Base-by-base conservation (phyloP, 208 protist species). In the Balamuthia mandrillaris region DNA sequence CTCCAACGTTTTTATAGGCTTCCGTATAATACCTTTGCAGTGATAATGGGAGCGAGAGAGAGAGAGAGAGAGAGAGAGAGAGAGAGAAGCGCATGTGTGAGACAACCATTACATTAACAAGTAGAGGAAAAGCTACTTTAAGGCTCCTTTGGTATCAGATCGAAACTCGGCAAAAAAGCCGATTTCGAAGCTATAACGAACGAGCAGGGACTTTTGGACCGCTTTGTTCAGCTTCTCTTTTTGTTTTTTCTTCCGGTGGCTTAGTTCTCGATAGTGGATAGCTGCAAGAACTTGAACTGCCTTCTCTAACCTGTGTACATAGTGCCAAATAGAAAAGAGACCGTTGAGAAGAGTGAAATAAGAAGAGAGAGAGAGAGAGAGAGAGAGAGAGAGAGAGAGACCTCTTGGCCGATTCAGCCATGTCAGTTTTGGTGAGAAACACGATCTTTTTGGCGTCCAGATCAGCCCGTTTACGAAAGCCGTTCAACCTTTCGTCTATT, bases 131-230 rank as follows among this genome's bases (percentile, higher is more conserved):
- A 18, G 16, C 41, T 87, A 87, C 49, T 89, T 89, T 35, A 87
- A 77, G 41, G 74, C 24, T 39, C 79, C 72, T n/a, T 66, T 41
- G 14, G 58, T 78, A 49, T 89, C 87, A 29, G 24, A 51, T 37
- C 66, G 61, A 39, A 85, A 87, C 60, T 89, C 87, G 9, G 82
- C 70, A 41, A 84, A 86, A 51, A 75, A 89, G 49, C 61, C 87
- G 33, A 89, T 84, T 61, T 89, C 87, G 31, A 89, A 89, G 35
- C 86, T 75, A 49, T 89, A 89, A 6, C 87, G 51, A 54, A 89
- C 66, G 66, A 45, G 41, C 33, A 45, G 35, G 44, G 29, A n/a
- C 66, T 85, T 60, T 78, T 77, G 79, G 47, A 44, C 49, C 72
- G 78, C 56, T 68, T 52, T 65, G 83, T 88, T 79, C 72, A 66